phyloP scores from a whole-genome alignment of 805 yeast species.

The Spathaspora sp. region DNA sequence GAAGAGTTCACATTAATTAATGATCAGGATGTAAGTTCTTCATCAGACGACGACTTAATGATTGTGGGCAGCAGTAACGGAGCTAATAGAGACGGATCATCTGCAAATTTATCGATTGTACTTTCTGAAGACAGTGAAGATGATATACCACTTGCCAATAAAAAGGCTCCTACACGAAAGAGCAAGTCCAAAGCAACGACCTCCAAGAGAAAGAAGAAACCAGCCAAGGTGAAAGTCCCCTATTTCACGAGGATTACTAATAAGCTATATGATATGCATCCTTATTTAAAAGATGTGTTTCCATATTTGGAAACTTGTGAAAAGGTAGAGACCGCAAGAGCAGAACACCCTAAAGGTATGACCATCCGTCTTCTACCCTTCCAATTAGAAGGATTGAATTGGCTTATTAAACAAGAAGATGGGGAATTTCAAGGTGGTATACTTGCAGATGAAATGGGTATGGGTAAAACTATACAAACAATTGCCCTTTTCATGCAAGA shows the following conservation, averaged over 20 bases:
- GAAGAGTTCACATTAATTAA: conserved; percentile 8
- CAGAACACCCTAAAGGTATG: conserved; percentile 79
- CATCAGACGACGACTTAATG: conserved; percentile 39
- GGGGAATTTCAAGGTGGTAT: conserved; percentile 83
- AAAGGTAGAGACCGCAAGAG: conserved; percentile 47
- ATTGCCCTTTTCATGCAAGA: conserved; percentile 82
- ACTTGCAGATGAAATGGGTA: conserved; percentile 98
- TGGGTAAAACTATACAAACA: conserved; percentile 98
- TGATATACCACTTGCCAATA: conserved; percentile 23
- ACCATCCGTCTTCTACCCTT: conserved; percentile 75
- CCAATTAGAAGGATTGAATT: conserved; percentile 88
- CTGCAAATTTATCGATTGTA: conserved; percentile 20
- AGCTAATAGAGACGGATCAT: conserved; percentile 17
- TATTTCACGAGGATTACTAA: conserved; percentile 68
- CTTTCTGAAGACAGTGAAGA: conserved; percentile 24
- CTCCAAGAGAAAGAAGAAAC: conserved; percentile 23
- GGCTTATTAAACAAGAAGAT: conserved; percentile 84
- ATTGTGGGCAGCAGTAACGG: conserved; percentile 17
- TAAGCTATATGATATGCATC: conserved; percentile 70
- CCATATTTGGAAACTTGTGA: conserved; percentile 52
- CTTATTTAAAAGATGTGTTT: conserved; percentile 71
- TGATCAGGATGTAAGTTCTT: conserved; percentile 9
- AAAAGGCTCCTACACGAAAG: conserved; percentile 18
- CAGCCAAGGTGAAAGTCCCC: conserved; percentile 56
- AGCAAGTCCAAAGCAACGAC: conserved; percentile 10